phyloP scores from a whole-genome alignment of 2,329 filamentous ascomycete genomes.

The Periconia macrospinosa region DNA sequence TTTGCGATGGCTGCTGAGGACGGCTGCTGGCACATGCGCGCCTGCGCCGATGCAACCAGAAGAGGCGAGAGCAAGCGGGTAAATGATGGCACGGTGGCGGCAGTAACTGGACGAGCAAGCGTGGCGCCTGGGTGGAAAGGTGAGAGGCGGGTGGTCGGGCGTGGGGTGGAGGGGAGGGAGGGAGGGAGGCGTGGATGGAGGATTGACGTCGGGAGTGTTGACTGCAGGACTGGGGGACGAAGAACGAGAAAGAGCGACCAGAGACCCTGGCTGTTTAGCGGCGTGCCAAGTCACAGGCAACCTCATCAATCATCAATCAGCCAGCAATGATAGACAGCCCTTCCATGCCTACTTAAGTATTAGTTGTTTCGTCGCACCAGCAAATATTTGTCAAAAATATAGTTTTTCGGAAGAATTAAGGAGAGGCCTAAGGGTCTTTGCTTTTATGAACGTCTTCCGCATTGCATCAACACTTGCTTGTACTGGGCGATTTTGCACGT shows the following conservation, averaged over 20 bases:
- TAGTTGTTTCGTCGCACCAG: too few species aligned
- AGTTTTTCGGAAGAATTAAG: too few species aligned
- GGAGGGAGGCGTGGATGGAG: not conserved
- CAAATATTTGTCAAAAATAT: too few species aligned
- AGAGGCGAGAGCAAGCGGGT: not conserved
- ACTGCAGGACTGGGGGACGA: not conserved
- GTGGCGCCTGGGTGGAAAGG: too few species aligned
- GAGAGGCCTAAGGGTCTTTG: too few species aligned
- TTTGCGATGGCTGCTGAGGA: not conserved
- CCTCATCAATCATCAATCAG: too few species aligned
- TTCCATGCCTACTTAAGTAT: too few species aligned
- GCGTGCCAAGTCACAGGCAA: not conserved
- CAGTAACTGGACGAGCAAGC: not conserved
- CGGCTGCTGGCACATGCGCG: not conserved
- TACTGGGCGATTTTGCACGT: not conserved
- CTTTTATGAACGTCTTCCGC: too few species aligned
- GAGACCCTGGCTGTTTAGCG: not conserved
- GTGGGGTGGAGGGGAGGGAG: not conserved
- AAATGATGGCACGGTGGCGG: not conserved
- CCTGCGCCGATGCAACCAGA: not conserved
- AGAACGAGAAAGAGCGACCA: not conserved
- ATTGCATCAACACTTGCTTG: not conserved
- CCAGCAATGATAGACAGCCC: too few species aligned
- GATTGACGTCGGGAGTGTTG: not conserved
- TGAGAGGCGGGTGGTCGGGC: not conserved